Percentiles rank a stretch among this genome's conserved stretches.
phyloP scores from a whole-genome alignment of 2,329 filamentous ascomycete species.

The Penicillium corylophilum region DNA sequence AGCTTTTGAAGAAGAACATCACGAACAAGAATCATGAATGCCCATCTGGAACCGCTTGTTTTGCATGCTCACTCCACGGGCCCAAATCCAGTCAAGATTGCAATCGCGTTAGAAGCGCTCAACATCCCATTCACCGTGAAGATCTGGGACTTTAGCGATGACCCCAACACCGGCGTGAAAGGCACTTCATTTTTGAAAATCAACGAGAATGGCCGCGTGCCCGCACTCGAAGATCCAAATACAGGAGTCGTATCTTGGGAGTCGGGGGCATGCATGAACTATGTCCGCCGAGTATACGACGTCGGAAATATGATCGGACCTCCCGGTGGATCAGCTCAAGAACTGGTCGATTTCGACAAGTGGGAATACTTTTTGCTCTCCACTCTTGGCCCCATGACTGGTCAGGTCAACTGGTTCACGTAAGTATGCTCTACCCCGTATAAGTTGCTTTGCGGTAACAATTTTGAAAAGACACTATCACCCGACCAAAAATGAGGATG shows the following conservation, averaged over 20 bases:
- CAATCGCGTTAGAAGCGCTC: slow-evolving; percentile 43
- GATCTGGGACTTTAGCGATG: slow-evolving; percentile 44
- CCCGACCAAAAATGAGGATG: slow-evolving; percentile 43
- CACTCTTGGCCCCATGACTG: slow-evolving; percentile 45
- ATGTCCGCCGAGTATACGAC: slow-evolving; percentile 44
- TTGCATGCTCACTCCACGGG: slow-evolving; percentile 44
- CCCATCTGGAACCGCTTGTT: slow-evolving; percentile 34
- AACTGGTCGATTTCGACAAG: slow-evolving; percentile 46
- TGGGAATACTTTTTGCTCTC: slow-evolving; percentile 48
- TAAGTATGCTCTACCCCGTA: slow-evolving; percentile 6
- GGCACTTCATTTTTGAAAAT: slow-evolving; percentile 37
- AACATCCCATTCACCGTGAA: slow-evolving; percentile 43
- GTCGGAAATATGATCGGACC: slow-evolving; percentile 40
- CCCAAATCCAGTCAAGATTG: slow-evolving; percentile 48
- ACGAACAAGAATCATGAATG: slow-evolving; percentile 10
- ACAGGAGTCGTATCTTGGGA: slow-evolving; percentile 41
- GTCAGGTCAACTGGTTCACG: slow-evolving; percentile 43
- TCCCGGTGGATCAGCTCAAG: slow-evolving; percentile 32
- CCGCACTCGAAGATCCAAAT: slow-evolving; percentile 41
- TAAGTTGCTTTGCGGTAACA: not conserved
- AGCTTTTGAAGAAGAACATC: not conserved
- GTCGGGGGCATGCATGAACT: slow-evolving; percentile 41
- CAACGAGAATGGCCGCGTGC: slow-evolving; percentile 48
- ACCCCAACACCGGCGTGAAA: slow-evolving; percentile 34
- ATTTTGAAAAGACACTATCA: slow-evolving; percentile 38